A percentile compares a stretch with the other conserved stretches of the same genome.
phyloP scores from a whole-genome alignment of 345 rosid genomes.

The Balakata baccata region DNA sequence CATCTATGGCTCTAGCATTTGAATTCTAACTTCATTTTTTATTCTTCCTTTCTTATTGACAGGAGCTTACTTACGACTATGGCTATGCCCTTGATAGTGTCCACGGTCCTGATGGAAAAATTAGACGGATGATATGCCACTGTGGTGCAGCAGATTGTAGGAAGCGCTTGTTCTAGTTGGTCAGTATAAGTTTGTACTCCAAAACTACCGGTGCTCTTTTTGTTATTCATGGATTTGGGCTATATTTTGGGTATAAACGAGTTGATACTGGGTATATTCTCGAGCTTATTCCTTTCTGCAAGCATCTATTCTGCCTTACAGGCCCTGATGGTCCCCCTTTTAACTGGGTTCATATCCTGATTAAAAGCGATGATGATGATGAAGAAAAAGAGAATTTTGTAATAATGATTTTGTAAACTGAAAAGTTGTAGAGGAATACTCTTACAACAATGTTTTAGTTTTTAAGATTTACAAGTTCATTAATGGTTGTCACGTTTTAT shows the following conservation, averaged over 20 bases:
- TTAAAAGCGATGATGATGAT: not conserved
- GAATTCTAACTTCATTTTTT: not conserved
- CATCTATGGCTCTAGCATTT: not conserved
- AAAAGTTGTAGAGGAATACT: not conserved
- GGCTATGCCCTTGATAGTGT: slow-evolving; percentile 82
- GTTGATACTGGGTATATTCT: not conserved
- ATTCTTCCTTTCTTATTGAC: slow-evolving; percentile 12
- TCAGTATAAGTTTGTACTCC: not conserved
- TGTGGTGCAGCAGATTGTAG: slow-evolving; percentile 75
- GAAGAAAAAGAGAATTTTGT: not conserved
- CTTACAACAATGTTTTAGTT: not conserved
- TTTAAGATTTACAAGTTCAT: no score
- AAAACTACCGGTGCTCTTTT: slow-evolving; percentile 1
- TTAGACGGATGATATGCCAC: slow-evolving; percentile 60
- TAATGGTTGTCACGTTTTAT: no score
- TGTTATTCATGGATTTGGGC: not conserved
- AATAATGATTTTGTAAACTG: no score
- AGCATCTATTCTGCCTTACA: not conserved
- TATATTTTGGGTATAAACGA: not conserved
- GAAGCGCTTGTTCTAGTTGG: slow-evolving; percentile 59
- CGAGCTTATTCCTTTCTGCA: not conserved
- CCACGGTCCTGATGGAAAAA: slow-evolving; percentile 65
- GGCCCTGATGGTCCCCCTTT: not conserved
- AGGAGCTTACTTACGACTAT: slow-evolving; percentile 93
- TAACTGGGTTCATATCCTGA: not conserved